These are phyloP conservation scores for bread wheat (Triticum aestivum) DNA, from an alignment of 176 grass and related monocot species.

Conservation along the genomic window IWGSC_CS_RefSeq_v2.1 NC_057806.1:595587497-595587996, in stretches of 20 bases:
- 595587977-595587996: not conserved
- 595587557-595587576: not conserved
- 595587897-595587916: too few relatives aligned
- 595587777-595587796: constrained; percentile 34
- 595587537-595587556: not conserved
- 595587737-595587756: constrained; percentile 41
- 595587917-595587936: not conserved
- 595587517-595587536: not conserved
- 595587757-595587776: constrained; percentile 18
- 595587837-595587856: not conserved
- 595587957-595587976: not conserved
- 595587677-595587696: not conserved
- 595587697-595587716: not conserved
- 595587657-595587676: not conserved
- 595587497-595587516: too few relatives aligned
- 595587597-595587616: not conserved
- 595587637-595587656: not conserved
- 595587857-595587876: too few relatives aligned
- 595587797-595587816: not conserved
- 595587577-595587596: constrained; percentile 18
- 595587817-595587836: not conserved
- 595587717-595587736: constrained; percentile 31
- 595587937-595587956: not conserved
- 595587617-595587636: not conserved
- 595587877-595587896: too few relatives aligned